These are phyloP conservation scores for Pholiota conissans DNA, from an alignment of 768 basidiomycete species.

Conservation along the genomic window DNA sequence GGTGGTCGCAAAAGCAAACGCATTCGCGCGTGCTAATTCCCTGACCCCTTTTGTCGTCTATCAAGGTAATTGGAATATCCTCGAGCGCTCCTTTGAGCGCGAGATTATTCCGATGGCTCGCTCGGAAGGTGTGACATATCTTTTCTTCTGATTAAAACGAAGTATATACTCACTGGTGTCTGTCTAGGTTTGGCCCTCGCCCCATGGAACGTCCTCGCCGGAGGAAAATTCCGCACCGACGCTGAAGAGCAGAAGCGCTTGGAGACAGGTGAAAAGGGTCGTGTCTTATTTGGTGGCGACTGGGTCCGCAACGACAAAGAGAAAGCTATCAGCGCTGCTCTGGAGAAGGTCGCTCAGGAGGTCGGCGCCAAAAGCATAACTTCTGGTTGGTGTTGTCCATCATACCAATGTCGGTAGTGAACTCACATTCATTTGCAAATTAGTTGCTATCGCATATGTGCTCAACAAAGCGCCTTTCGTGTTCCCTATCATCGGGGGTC, in stretches of 20 bases:
- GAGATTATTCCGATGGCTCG: constrained; percentile 51
- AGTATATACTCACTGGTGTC: neutral
- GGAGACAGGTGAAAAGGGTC: constrained; percentile 39
- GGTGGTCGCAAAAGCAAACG: constrained; percentile 48
- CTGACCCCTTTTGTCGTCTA: constrained; percentile 55
- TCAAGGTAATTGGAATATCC: constrained; percentile 46
- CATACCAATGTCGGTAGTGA: neutral
- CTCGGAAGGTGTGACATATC: constrained; percentile 33
- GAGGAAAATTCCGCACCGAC: constrained; percentile 53
- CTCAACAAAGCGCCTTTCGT: constrained; percentile 54
- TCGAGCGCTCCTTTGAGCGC: constrained; percentile 49
- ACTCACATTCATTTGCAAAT: neutral
- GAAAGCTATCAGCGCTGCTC: constrained; percentile 37
- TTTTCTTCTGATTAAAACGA: neutral
- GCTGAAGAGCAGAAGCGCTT: constrained; percentile 36
- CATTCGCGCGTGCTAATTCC: constrained; percentile 48
- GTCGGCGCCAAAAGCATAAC: constrained; percentile 48
- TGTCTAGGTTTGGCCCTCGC: constrained; percentile 30
- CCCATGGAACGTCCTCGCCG: constrained; percentile 33
- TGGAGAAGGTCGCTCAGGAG: constrained; percentile 52
- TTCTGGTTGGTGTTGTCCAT: constrained; percentile 34
- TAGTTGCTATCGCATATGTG: constrained; percentile 55
- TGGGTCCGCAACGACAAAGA: constrained; percentile 53
- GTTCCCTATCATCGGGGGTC: constrained; percentile 52
- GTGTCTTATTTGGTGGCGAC: constrained; percentile 22